These are phyloP conservation scores for Exophiala mesophila DNA, from an alignment of 2,329 filamentous ascomycete species.

Conservation along the genomic window DNA sequence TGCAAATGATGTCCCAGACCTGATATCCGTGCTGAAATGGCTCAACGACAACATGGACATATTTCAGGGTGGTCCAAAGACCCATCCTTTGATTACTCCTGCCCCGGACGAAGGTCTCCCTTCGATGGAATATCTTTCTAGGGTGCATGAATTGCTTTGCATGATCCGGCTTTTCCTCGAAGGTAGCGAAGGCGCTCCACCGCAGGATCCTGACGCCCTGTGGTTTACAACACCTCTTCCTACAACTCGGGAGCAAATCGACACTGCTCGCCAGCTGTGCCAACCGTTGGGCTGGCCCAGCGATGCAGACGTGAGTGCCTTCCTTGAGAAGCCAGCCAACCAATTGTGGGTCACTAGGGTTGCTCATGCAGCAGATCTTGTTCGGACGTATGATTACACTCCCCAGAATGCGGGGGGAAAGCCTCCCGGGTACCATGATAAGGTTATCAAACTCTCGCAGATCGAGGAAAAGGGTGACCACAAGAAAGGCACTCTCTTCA, in stretches of 20 bases:
- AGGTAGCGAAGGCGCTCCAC: constrained; percentile 3
- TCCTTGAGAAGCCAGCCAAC: constrained; percentile 3
- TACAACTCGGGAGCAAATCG: constrained; percentile 1
- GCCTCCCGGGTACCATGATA: too few species aligned
- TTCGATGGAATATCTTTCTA: not conserved
- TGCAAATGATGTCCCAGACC: constrained; percentile 8
- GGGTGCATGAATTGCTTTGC: constrained; percentile 2
- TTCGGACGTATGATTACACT: not conserved
- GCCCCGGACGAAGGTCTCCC: not conserved
- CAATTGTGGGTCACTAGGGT: not conserved
- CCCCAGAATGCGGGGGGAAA: too few species aligned
- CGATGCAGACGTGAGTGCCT: constrained; percentile 14
- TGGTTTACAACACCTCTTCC: constrained; percentile 11
- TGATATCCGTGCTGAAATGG: constrained; percentile 24
- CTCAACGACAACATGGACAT: constrained; percentile 25
- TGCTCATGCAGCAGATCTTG: not conserved
- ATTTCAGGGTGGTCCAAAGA: constrained; percentile 3
- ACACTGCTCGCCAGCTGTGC: constrained; percentile 7
- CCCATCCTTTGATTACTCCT: not conserved
- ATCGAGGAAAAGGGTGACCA: too few species aligned
- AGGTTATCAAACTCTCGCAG: too few species aligned
- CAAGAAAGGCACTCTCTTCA: too few species aligned
- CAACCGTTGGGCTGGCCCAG: constrained; percentile 18
- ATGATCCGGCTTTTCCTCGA: constrained; percentile 17
- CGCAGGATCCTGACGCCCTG: not conserved